Percentiles rank a stretch among this genome's conserved stretches.
phyloP scores from a whole-genome alignment of 108 stramenopile genomes.

The Skeletonema marinoi region DNA sequence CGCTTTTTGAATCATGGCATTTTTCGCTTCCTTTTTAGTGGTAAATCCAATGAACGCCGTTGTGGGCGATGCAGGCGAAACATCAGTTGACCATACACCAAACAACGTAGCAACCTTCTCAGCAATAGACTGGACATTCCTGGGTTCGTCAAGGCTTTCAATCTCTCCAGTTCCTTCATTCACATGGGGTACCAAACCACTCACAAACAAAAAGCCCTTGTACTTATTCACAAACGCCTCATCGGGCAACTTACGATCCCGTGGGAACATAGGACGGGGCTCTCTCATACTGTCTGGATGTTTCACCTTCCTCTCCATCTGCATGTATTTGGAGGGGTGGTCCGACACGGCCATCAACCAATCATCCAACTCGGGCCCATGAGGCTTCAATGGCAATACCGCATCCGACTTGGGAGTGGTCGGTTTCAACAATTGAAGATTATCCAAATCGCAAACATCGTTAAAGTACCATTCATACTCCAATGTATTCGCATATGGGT shows the following conservation, averaged over 20 bases:
- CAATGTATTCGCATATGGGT: slow-evolving; percentile 24
- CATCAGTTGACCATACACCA: slow-evolving; percentile 56
- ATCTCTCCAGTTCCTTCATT: slow-evolving; percentile 47
- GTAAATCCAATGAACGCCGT: slow-evolving; percentile 82
- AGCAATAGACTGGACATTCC: slow-evolving; percentile 63
- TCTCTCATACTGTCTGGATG: slow-evolving; percentile 75
- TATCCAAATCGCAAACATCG: slow-evolving; percentile 38
- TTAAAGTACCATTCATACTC: slow-evolving; percentile 51
- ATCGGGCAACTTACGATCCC: slow-evolving; percentile 52
- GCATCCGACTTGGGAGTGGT: slow-evolving; percentile 28
- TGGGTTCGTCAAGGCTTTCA: slow-evolving; percentile 61
- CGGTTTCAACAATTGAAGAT: slow-evolving; percentile 19
- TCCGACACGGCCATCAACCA: slow-evolving; percentile 66
- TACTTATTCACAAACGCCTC: slow-evolving; percentile 65
- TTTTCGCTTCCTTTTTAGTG: slow-evolving; percentile 46
- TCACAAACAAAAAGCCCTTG: slow-evolving; percentile 72
- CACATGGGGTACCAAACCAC: slow-evolving; percentile 67
- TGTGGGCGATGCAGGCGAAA: slow-evolving; percentile 66
- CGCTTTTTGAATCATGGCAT: slow-evolving; percentile 42
- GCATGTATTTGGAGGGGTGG: slow-evolving; percentile 72
- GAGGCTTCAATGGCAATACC: slow-evolving; percentile 33
- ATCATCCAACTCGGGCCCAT: slow-evolving; percentile 58
- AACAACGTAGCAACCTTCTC: slow-evolving; percentile 63
- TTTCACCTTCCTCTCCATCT: slow-evolving; percentile 40
- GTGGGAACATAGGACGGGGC: slow-evolving; percentile 63